Base-by-base conservation (phyloP, 192 early-diverging fungal species). In the Coemansia sp. region DNA sequence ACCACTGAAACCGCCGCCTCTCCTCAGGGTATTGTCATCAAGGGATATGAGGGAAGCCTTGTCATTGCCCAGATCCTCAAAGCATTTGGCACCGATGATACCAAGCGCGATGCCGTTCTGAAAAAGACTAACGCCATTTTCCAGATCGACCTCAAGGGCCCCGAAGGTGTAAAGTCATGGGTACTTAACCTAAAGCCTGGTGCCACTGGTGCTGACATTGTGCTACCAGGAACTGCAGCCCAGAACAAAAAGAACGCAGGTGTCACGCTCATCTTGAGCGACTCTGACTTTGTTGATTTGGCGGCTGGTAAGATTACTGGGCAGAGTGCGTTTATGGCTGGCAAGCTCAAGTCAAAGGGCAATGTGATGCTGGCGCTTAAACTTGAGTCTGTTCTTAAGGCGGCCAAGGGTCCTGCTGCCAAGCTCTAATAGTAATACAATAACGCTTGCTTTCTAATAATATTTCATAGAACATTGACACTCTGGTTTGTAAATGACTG, bases 301-400 rank as follows among this genome's bases (percentile, higher is more conserved):
- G 86, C 90, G 15, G 67, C 80, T n/a, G 94, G 94, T 43, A 93
- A 92, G 78, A 64, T 91, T 49, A 93, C 89, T 54, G 88, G 88
- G 19, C 94, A 96, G 85, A 90, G 91, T 71, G 85, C 91, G 33
- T 96, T 92, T 72, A 91, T 94, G 91, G 65, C 79, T 39, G 92
- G 95, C 46, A 96, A 96, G 78, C 82, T 91, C 65, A 96, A 95
- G 79, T 71, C 84, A 42, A 88, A 87, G 74, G 89, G 87, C 59
- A 83, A 87, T 53, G 79, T 88, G 62, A 86, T 85, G 82, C 65
- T 91, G 56, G 86, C 86, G 37, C 86, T 85, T 54, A 89, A 88
- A 67, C 80, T 91, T 12, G 83, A 89, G 66, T 55, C 67, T 24
- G 83, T 91, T 34, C 81, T 91, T 52, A 85, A 87, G 69, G 64